A percentile compares a stretch with the other conserved stretches of the same genome.
Conservation (phyloP, 1,284 basidiomycete genomes). For the Cerioporus squamosus region DNA sequence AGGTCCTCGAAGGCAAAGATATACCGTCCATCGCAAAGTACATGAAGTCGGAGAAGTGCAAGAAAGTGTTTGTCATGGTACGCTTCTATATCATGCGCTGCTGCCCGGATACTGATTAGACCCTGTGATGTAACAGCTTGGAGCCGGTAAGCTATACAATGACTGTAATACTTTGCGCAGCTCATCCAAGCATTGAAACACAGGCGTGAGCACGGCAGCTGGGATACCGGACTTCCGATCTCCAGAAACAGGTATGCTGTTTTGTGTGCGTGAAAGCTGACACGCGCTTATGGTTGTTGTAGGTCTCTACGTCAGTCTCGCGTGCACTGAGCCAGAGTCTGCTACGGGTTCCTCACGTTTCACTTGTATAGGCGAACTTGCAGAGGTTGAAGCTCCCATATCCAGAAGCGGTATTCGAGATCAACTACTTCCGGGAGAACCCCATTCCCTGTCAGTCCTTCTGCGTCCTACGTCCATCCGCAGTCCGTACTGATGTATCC, state of each 20-base stretch:
- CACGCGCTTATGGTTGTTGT: background rate
- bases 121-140: constrained; percentile 45
- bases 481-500: background rate
- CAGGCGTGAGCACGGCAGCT: constrained; percentile 79
- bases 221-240: constrained; percentile 85
- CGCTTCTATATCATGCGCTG: constrained; percentile 33
- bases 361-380: constrained; percentile 63
- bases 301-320: constrained; percentile 60
- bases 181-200: constrained; percentile 19
- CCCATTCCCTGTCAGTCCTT: constrained; percentile 70
- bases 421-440: constrained; percentile 72
- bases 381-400: constrained; percentile 76
- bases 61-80: constrained; percentile 76
- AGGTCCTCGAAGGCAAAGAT: constrained; percentile 41
- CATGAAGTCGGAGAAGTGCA: constrained; percentile 69
- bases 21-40: constrained; percentile 61
- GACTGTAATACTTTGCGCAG: constrained; percentile 29
- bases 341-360: constrained; percentile 28
- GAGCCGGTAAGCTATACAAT: constrained; percentile 52
- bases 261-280: constrained; percentile 22
- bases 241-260: constrained; percentile 69
- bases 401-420: constrained; percentile 84
- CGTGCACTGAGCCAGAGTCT: background rate
- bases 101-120: constrained; percentile 5
- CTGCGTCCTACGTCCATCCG: background rate